These are phyloP conservation scores for Yamadazyma membranifaciens DNA, from an alignment of 1,139 yeast species.

Conservation along the genomic window DNA sequence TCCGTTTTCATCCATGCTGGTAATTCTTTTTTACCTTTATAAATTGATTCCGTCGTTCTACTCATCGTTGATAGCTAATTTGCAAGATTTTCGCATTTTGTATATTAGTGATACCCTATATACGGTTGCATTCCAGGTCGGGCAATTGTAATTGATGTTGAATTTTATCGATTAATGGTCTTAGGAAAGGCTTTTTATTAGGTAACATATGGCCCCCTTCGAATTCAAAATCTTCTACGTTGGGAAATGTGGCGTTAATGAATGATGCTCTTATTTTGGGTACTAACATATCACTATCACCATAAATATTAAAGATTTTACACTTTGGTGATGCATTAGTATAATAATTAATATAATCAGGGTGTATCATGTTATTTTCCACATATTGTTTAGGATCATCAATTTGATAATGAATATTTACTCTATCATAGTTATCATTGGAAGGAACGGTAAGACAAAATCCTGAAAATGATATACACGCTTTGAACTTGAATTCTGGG, in stretches of 20 bases:
- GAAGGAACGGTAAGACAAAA: conserved; percentile 51
- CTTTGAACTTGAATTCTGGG: conserved; percentile 36
- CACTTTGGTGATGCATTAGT: conserved; percentile 17
- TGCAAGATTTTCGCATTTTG: conserved; percentile 1
- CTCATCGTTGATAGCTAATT: conserved; percentile 5
- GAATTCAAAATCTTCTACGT: conserved; percentile 21
- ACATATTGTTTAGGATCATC: conserved; percentile 22
- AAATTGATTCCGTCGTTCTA: conserved; percentile 12
- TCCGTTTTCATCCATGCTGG: conserved; percentile 46
- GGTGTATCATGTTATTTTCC: conserved; percentile 18
- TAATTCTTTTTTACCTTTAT: conserved; percentile 20
- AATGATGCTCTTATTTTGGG: conserved; percentile 31
- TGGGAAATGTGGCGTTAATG: conserved; percentile 22
- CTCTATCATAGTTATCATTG: conserved; percentile 17
- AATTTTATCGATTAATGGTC: conserved; percentile 26
- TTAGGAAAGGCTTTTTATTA: conserved; percentile 26
- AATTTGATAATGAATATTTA: conserved; percentile 19
- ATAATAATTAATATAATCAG: conserved; percentile 20
- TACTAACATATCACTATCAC: conserved; percentile 33
- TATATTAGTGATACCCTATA: too few species aligned
- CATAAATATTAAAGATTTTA: conserved; percentile 28
- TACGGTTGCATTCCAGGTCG: too few species aligned
- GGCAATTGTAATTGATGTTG: conserved; percentile 12
- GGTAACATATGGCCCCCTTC: conserved; percentile 44
- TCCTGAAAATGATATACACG: conserved; percentile 53